Percentiles rank a stretch among this genome's conserved stretches.
Evolutionary conservation across 2,329 filamentous ascomycete genomes (phyloP).

Genomic region (Colletotrichum kahawae): DNA sequence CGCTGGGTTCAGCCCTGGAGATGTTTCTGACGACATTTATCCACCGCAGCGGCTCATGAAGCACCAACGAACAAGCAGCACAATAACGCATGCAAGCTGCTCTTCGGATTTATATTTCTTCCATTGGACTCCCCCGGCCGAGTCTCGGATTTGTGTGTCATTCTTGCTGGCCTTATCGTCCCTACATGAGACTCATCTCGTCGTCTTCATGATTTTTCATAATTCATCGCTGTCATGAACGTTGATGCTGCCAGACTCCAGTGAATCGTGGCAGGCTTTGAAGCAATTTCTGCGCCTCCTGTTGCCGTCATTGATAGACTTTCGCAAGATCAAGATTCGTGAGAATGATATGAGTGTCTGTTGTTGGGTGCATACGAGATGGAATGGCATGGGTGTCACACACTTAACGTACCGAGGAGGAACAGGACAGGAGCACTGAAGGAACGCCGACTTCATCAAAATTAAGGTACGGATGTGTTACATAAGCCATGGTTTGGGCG

Average conservation of each 20-base stretch:
- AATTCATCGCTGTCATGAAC: no score
- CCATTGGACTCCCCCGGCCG: background rate
- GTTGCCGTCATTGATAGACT: background rate
- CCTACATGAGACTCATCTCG: background rate
- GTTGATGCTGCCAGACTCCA: background rate
- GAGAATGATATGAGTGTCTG: background rate
- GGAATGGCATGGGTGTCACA: background rate
- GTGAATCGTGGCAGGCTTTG: background rate
- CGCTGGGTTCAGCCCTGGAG: background rate
- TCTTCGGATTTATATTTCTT: background rate
- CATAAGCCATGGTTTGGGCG: background rate
- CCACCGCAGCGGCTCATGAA: background rate
- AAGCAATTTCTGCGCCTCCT: background rate
- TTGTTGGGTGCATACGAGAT: rapidly evolving
- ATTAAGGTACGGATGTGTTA: background rate
- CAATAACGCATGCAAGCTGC: background rate
- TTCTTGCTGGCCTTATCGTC: background rate
- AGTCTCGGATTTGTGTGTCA: background rate
- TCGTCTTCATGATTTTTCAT: background rate
- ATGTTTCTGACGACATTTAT: background rate
- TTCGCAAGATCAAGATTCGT: background rate
- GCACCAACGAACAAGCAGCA: background rate
- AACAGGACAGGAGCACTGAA: background rate
- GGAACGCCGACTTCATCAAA: background rate
- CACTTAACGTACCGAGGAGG: background rate